phyloP scores from a whole-genome alignment of 352 stramenopile genomes.

The Phytophthora pinifolia region DNA sequence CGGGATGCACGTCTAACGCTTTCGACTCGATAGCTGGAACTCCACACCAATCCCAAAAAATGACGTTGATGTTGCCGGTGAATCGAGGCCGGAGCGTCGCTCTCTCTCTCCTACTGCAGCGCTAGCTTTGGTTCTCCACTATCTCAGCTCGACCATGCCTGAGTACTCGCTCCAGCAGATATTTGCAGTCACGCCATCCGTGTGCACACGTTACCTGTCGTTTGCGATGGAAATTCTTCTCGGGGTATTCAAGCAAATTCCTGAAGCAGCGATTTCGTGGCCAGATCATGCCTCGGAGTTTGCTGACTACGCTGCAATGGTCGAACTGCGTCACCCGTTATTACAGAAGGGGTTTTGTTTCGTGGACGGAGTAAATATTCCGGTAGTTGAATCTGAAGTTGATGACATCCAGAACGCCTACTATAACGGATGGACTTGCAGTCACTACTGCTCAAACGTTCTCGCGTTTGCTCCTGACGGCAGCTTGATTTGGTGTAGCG shows the following conservation, averaged over 20 bases:
- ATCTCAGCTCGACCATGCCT: slow-evolving; percentile 2
- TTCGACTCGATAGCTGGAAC: neutral
- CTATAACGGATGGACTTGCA: slow-evolving; percentile 24
- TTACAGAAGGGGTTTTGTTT: slow-evolving; percentile 20
- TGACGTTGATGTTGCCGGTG: neutral
- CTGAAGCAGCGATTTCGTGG: neutral
- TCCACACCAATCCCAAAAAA: neutral
- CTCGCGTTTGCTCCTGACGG: slow-evolving; percentile 21
- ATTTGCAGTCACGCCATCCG: slow-evolving; percentile 3
- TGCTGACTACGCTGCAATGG: slow-evolving; percentile 14
- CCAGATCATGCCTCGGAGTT: neutral
- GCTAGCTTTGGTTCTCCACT: neutral
- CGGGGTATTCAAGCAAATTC: neutral
- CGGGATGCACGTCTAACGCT: too few relatives aligned
- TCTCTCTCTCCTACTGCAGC: slow-evolving; percentile 3
- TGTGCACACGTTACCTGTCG: neutral
- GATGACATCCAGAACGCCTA: slow-evolving; percentile 21
- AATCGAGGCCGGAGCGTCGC: neutral
- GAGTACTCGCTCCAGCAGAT: slow-evolving; percentile 5
- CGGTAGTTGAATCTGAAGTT: slow-evolving; percentile 2
- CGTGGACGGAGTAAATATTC: slow-evolving; percentile 22
- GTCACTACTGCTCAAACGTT: slow-evolving; percentile 22
- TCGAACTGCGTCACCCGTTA: slow-evolving; percentile 10
- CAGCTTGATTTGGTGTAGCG: neutral
- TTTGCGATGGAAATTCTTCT: slow-evolving; percentile 3